Base-by-base conservation (phyloP, 1,284 basidiomycete species). In the Leccinum colubrinum region DNA sequence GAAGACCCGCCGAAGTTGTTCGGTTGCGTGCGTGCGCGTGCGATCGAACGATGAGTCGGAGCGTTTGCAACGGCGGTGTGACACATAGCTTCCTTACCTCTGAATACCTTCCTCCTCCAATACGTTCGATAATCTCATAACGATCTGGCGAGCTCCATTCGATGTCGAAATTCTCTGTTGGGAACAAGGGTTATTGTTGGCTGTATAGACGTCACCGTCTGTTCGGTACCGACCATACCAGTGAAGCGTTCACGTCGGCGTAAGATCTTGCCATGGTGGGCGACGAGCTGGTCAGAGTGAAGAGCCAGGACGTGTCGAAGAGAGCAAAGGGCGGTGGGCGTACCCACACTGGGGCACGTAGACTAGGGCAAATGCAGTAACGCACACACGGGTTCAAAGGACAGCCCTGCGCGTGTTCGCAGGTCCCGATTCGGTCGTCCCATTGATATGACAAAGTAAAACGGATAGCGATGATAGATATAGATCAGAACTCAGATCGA, bases 71-170 rank as follows among this genome's bases (percentile, higher is more conserved):
- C 9, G 43, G 41, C 41, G 12, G 48, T 15, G 22, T 35, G 3
- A 25, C 20, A 9, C 20, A 9, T 1, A 17, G 20, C 20, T 20
- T 20, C 15, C 55, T 65, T 65, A 86, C 86, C 80, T 91, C 90
- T 6, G 87, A 89, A 75, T 91, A 91, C 74, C 92, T 91, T 62
- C 91, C 92, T 52, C 91, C 81, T 39, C 92, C 92, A 33, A 93
- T 83, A 71, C 91, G 90, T 64, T 87, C 80, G 41, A 92, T 82
- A 64, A 94, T 87, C 76, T 94, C 91, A 75, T 93, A 94, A 66
- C 90, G 86, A 68, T 92, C 90, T 70, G 92, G 89, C 43, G 80
- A 73, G 61, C 86, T 87, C 88, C 89, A 91, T 64, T 90, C 86
- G 50, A 93, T 87, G 65, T 82, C 80, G 66, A 88, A 81, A 70